Evolutionary conservation across 768 basidiomycete genomes (phyloP).

Genomic region (Pleurotus salmoneostramineus): DNA sequence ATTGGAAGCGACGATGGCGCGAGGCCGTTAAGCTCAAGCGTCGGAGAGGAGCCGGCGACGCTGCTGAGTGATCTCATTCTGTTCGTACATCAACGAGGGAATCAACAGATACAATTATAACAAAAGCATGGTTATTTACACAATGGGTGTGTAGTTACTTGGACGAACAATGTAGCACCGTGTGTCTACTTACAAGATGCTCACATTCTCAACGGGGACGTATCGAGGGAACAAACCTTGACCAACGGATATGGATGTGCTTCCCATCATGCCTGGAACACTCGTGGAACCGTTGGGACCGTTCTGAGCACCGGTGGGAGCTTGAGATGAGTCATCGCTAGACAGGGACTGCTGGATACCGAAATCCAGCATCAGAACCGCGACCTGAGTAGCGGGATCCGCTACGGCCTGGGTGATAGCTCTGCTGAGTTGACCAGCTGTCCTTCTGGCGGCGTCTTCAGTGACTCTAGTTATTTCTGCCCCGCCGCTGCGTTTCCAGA

Average conservation of each 20-base stretch:
- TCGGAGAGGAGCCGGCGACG: slow-evolving; percentile 37
- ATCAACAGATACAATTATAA: no score
- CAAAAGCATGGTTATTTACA: no score
- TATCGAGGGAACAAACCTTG: background rate
- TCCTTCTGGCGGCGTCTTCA: no score
- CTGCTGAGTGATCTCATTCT: slow-evolving; percentile 16
- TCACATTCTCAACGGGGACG: background rate
- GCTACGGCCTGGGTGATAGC: background rate
- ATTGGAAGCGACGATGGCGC: slow-evolving; percentile 74
- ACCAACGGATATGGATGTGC: background rate
- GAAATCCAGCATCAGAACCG: background rate
- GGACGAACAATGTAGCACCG: no score
- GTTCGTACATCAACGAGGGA: no score
- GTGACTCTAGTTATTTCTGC: no score
- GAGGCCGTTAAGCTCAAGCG: slow-evolving; percentile 69
- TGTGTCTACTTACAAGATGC: background rate
- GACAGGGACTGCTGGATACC: background rate
- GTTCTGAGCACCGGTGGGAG: background rate
- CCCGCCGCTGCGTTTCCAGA: background rate
- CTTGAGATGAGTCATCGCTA: background rate
- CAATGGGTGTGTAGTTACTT: no score
- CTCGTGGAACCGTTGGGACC: background rate
- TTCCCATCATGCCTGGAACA: background rate
- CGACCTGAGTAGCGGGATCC: background rate
- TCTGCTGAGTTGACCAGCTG: background rate